phyloP scores from a whole-genome alignment of 148 eudicot species.

The Nepenthes gracilis region DNA sequence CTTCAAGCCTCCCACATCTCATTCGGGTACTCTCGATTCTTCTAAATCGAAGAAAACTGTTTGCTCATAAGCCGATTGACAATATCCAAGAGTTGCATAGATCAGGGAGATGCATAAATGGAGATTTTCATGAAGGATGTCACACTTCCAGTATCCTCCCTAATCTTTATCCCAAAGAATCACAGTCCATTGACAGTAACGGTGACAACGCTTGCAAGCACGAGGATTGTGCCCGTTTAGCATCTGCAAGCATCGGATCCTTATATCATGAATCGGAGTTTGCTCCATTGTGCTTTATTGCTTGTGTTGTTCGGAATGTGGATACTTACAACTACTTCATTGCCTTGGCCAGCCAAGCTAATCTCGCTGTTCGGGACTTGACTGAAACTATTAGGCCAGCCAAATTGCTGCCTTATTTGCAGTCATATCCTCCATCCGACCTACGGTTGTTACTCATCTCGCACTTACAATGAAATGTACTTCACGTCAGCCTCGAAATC shows the following conservation, averaged over 20 bases:
- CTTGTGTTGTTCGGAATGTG: slow-evolving; percentile 67
- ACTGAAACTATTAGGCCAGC: slow-evolving; percentile 26
- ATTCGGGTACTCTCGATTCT: slow-evolving; percentile 47
- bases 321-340: slow-evolving; percentile 56
- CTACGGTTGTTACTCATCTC: slow-evolving; percentile 43
- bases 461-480: background rate
- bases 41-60: slow-evolving; percentile 20
- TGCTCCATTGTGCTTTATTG: slow-evolving; percentile 62
- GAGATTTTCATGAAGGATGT: background rate
- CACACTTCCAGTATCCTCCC: background rate
- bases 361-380: slow-evolving; percentile 47
- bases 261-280: slow-evolving; percentile 10
- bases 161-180: no score
- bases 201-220: background rate
- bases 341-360: slow-evolving; percentile 29
- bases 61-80: background rate
- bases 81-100: background rate
- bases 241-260: slow-evolving; percentile 8
- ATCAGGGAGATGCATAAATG: background rate
- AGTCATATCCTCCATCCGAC: slow-evolving; percentile 44
- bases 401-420: slow-evolving; percentile 64
- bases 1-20: slow-evolving; percentile 75
- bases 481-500: no score
- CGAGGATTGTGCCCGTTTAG: background rate
- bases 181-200: background rate